Conservation (phyloP, 2,329 filamentous ascomycete genomes). For the Verticillium nonalfalfae region DNA sequence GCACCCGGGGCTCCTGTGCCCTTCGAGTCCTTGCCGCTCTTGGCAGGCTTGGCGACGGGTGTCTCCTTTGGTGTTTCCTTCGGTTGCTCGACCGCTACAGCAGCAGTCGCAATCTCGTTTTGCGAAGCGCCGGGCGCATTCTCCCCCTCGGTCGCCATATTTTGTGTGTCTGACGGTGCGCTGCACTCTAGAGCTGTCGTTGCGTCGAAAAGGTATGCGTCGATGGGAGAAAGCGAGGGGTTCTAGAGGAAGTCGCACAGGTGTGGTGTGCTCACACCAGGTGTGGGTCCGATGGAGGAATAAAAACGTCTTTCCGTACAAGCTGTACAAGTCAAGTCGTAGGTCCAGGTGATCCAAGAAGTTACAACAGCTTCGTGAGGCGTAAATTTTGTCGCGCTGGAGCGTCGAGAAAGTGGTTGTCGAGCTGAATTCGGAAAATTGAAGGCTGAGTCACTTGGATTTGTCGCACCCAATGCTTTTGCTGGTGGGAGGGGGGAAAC, state of each 20-base stretch:
- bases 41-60: constrained; percentile 3
- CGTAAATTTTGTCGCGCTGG: not conserved
- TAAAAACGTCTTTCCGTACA: not conserved
- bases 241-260: not conserved
- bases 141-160: not conserved
- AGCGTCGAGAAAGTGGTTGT: not conserved
- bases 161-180: not conserved
- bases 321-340: not conserved
- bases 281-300: not conserved
- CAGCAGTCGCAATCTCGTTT: not conserved
- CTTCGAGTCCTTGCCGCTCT: constrained; percentile 2
- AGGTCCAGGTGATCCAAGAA: not conserved
- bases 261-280: not conserved
- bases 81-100: not conserved
- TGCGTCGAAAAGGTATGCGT: not conserved
- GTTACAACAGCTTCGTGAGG: not conserved
- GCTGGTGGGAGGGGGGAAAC: not conserved
- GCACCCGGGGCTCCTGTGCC: constrained; percentile 2
- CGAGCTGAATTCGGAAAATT: constrained; percentile 8
- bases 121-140: not conserved
- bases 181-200: not conserved
- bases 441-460: constrained; percentile 13
- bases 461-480: constrained; percentile 1
- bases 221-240: not conserved
- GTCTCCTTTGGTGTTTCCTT: constrained; percentile 1